These are phyloP conservation scores for Hura crepitans DNA, from an alignment of 441 rosid species.

Conservation along the genomic window DNA sequence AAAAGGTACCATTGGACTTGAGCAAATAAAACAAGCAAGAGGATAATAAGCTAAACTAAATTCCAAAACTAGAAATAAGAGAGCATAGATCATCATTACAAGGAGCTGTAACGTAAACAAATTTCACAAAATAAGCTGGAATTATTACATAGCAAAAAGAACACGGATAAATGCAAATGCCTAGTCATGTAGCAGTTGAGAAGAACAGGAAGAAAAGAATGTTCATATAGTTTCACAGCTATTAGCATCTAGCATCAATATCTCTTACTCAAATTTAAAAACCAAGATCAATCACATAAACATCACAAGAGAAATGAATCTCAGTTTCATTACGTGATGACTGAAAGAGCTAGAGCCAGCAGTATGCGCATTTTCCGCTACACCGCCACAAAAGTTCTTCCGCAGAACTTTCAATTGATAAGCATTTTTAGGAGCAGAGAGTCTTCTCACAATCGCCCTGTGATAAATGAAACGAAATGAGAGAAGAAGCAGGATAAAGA, in stretches of 20 bases:
- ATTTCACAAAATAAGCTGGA: neutral
- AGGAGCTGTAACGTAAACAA: neutral
- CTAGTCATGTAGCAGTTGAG: neutral
- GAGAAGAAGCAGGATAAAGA: neutral
- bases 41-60: neutral
- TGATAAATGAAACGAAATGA: neutral
- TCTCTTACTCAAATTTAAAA: neutral
- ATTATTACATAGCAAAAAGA: neutral
- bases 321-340: slow-evolving; percentile 29
- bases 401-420: slow-evolving; percentile 28
- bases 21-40: neutral
- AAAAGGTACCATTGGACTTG: neutral
- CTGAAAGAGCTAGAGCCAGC: slow-evolving; percentile 17
- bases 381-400: slow-evolving; percentile 35
- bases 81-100: neutral
- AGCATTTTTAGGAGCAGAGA: slow-evolving; percentile 25
- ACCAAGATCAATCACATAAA: neutral
- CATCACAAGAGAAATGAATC: neutral
- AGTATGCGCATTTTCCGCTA: slow-evolving; percentile 22
- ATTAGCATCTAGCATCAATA: neutral
- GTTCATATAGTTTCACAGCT: neutral
- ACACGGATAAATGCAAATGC: neutral
- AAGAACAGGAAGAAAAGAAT: neutral
- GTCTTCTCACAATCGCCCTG: slow-evolving; percentile 40
- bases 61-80: neutral